phyloP scores from a whole-genome alignment of 1,284 basidiomycete species.

The Xerocomus minutiporus region DNA sequence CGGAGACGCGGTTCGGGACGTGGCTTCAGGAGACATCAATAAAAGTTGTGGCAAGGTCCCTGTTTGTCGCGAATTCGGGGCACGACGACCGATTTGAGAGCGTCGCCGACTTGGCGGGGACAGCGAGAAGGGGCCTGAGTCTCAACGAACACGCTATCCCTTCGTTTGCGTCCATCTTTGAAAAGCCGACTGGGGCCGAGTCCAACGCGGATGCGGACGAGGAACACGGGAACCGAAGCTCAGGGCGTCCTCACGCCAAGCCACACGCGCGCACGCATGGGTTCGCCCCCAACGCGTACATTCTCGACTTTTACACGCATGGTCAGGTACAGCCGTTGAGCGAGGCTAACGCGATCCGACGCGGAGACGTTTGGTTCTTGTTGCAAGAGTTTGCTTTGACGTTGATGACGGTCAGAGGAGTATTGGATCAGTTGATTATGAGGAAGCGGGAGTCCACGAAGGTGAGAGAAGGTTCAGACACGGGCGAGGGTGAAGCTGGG shows the following conservation, averaged over 20 bases:
- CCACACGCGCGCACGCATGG: not conserved
- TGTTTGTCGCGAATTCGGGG: conserved; percentile 62
- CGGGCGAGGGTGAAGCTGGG: conserved; percentile 17
- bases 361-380: conserved; percentile 59
- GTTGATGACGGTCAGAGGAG: conserved; percentile 43
- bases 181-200: not conserved
- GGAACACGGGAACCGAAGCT: not conserved
- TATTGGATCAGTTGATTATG: conserved; percentile 44
- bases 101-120: conserved; percentile 49
- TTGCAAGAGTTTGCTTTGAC: conserved; percentile 55
- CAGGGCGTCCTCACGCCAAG: not conserved
- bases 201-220: not conserved
- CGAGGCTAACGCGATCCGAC: conserved; percentile 51
- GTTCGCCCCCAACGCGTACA: conserved; percentile 55
- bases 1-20: conserved; percentile 22
- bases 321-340: conserved; percentile 50
- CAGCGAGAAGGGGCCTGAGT: conserved; percentile 48
- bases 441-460: conserved; percentile 30
- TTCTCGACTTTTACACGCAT: conserved; percentile 64
- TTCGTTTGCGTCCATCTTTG: conserved; percentile 43
- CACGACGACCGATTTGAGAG: conserved; percentile 50
- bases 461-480: conserved; percentile 18
- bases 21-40: conserved; percentile 39
- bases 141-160: conserved; percentile 58
- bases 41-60: conserved; percentile 42